Base-by-base conservation (phyloP, 768 basidiomycete species). In the Imleria badia region DNA sequence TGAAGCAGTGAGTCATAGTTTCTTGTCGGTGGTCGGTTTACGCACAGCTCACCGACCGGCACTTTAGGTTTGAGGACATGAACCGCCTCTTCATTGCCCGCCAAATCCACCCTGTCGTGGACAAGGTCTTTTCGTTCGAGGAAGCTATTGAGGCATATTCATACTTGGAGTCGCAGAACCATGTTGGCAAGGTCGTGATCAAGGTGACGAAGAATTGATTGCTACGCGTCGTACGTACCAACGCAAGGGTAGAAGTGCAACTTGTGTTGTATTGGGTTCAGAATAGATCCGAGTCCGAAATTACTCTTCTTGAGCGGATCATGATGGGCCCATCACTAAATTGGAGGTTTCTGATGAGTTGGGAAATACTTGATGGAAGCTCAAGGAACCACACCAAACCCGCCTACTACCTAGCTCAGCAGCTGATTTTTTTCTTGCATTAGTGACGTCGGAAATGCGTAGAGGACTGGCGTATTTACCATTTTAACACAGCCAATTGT, bases 151-250 rank as follows among this genome's bases (percentile, higher is more conserved):
- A 77, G 42, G 85, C 84, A 1, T 85, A 81, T 63, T 68, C 71
- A 42, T 76, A 84, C 61, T 71, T 84, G 51, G 72, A 77, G 54
- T 78, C 75, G 1, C 82, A 84, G 55, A 74, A 75, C 53, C 82
- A 85, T 63, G 78, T 84, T 20, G 85, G 85, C 15, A 85, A 87
- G 69, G 76, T 85, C 10, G 41, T 81, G 17, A 79, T 84, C 55
- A 76, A 75, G 67, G 76, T 84, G 26, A 33, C 65, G 11, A 40
- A 26, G 51, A 41, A 59, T 39, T 63, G 33, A 68, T 19, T 13
- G 26, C 12, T 5, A 38, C 12, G 23, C 15, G 4, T 42, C 41
- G 23, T 42, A 35, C 41, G 23, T 42, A 35, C 34, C 31, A 15
- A 42, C 5, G 8, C 41, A 26, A 42, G 41, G 26, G 15, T 20